A percentile compares a stretch with the other conserved stretches of the same genome.
Evolutionary conservation across 73 alveolate genomes (phyloP).

Genomic region (Tetrahymena thermophila): DNA sequence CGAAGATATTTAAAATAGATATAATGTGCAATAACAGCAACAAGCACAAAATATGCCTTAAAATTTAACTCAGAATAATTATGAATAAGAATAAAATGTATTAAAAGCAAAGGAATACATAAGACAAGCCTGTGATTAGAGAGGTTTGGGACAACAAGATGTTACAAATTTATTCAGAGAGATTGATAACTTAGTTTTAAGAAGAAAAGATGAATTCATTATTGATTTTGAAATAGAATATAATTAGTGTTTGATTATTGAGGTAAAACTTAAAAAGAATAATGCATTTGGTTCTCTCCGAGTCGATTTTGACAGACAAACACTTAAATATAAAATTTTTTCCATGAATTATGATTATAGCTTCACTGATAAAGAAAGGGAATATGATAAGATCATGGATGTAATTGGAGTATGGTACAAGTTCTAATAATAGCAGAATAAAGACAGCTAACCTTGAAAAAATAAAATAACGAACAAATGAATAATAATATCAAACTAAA

Average conservation of each 20-base stretch:
- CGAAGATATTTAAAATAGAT: neutral
- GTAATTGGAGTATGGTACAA: neutral
- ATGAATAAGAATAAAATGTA: no score
- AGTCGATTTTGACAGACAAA: neutral
- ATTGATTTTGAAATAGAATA: neutral
- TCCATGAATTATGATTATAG: neutral
- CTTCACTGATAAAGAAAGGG: neutral
- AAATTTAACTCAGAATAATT: no score
- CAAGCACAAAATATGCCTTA: no score
- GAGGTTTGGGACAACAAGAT: neutral
- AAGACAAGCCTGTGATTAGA: neutral
- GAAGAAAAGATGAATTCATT: neutral
- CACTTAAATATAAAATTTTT: neutral
- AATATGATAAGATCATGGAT: neutral
- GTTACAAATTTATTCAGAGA: neutral
- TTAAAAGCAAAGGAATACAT: neutral
- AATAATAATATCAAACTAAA: neutral
- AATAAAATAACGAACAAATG: neutral
- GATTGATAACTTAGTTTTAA: neutral
- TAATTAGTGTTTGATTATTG: neutral
- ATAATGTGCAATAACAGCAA: no score
- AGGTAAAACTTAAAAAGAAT: neutral
- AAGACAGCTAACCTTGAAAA: neutral
- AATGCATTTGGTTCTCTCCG: neutral
- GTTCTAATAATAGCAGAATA: neutral